Percentiles rank a stretch among this genome's conserved stretches.
Evolutionary conservation across 148 eudicot species (phyloP).

Genomic region (Beta vulgaris): DNA sequence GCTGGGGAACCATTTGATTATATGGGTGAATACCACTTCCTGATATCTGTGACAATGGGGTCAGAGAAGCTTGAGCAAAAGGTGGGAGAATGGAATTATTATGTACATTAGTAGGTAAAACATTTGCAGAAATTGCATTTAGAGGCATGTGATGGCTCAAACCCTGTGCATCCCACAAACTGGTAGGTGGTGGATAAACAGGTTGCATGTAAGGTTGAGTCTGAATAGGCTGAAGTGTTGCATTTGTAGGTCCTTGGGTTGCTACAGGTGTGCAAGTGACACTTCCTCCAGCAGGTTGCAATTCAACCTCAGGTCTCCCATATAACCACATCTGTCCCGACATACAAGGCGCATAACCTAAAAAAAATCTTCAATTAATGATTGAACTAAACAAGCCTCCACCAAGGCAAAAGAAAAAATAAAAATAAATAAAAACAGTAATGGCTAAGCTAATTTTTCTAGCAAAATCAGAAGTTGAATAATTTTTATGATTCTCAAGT

Average conservation of each 20-base stretch:
- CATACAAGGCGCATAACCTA: slow-evolving; percentile 34
- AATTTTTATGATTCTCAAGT: no score
- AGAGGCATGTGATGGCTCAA: slow-evolving; percentile 46
- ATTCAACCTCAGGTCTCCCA: slow-evolving; percentile 47
- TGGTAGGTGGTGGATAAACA: slow-evolving; percentile 56
- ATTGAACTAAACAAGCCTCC: neutral
- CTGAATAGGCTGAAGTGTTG: slow-evolving; percentile 57
- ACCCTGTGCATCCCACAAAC: slow-evolving; percentile 68
- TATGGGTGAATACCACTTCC: slow-evolving; percentile 54
- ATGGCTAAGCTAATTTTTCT: neutral
- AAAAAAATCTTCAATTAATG: no score
- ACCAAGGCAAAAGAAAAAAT: neutral
- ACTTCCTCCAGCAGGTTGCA: slow-evolving; percentile 39
- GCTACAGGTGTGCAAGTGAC: slow-evolving; percentile 38
- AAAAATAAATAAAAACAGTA: neutral
- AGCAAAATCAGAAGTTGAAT: neutral
- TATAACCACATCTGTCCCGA: slow-evolving; percentile 58
- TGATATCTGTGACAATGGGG: slow-evolving; percentile 64
- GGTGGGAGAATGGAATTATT: slow-evolving; percentile 49
- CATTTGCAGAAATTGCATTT: slow-evolving; percentile 37
- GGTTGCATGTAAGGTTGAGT: slow-evolving; percentile 47
- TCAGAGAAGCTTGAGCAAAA: slow-evolving; percentile 68
- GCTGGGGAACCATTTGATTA: slow-evolving; percentile 48
- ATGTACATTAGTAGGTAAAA: slow-evolving; percentile 44
- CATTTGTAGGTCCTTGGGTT: slow-evolving; percentile 43